Evolutionary conservation across 306 rosid species (phyloP).

Genomic region (Cicer judaicum): DNA sequence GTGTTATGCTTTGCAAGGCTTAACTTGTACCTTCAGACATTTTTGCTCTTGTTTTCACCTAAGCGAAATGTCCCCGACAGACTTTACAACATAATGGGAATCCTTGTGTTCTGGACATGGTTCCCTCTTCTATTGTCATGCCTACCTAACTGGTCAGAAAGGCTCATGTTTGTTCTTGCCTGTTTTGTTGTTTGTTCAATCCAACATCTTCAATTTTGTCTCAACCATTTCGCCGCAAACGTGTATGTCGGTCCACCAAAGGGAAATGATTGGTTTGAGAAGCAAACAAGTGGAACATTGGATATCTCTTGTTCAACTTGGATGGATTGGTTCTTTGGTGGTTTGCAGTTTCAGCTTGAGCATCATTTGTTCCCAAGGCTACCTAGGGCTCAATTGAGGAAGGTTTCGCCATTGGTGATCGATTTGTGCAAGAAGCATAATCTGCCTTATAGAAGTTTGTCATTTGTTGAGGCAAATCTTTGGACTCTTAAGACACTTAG

Average conservation of each 20-base stretch:
- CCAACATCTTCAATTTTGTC: slow-evolving; percentile 73
- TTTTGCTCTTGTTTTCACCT: slow-evolving; percentile 60
- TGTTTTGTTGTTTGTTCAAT: slow-evolving; percentile 65
- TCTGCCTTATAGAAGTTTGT: slow-evolving; percentile 68
- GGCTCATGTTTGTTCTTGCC: slow-evolving; percentile 67
- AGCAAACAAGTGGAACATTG: slow-evolving; percentile 69
- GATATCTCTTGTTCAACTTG: slow-evolving; percentile 67
- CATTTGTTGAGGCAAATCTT: slow-evolving; percentile 67
- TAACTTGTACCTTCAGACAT: slow-evolving; percentile 71
- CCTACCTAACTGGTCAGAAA: slow-evolving; percentile 76
- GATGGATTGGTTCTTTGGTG: slow-evolving; percentile 92
- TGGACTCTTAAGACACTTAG: slow-evolving; percentile 62
- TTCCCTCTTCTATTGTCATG: slow-evolving; percentile 70
- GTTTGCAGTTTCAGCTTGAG: slow-evolving; percentile 74
- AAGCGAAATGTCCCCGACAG: slow-evolving; percentile 62
- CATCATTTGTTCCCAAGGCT: slow-evolving; percentile 71
- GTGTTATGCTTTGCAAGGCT: slow-evolving; percentile 69
- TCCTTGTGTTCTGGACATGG: slow-evolving; percentile 82
- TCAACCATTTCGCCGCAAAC: slow-evolving; percentile 74
- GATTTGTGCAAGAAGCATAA: slow-evolving; percentile 82
- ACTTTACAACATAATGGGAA: slow-evolving; percentile 64
- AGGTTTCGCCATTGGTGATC: slow-evolving; percentile 65
- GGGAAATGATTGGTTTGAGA: slow-evolving; percentile 80
- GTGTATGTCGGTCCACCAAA: slow-evolving; percentile 68
- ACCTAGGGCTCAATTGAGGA: slow-evolving; percentile 73